Percentiles rank a stretch among this genome's conserved stretches.
Evolutionary conservation across 2,329 filamentous ascomycete genomes (phyloP).

Genomic region (Rasamsonia emersonii): DNA sequence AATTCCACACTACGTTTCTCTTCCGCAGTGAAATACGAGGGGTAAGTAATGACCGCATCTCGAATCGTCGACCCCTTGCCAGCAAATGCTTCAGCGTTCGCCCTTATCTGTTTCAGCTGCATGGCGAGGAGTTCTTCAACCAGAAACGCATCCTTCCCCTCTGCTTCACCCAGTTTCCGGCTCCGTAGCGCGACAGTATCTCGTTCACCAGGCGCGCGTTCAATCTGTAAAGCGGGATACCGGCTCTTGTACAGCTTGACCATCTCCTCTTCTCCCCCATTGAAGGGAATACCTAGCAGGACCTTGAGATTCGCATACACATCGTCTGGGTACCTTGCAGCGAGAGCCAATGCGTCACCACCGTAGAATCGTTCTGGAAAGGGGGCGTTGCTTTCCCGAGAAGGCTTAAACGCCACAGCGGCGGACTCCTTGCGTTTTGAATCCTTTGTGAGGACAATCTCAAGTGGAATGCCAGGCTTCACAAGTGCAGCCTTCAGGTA

Average conservation of each 20-base stretch:
- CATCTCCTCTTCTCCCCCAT: slow-evolving; percentile 35
- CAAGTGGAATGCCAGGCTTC: slow-evolving; percentile 92
- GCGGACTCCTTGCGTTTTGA: slow-evolving; percentile 91
- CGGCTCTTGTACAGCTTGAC: slow-evolving; percentile 63
- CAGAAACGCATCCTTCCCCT: slow-evolving; percentile 55
- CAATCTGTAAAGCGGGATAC: slow-evolving; percentile 69
- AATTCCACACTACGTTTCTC: slow-evolving; percentile 80
- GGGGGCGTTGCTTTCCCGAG: slow-evolving; percentile 53
- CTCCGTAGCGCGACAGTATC: slow-evolving; percentile 78
- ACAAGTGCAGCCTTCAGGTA: slow-evolving; percentile 95
- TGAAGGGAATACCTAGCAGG: slow-evolving; percentile 63
- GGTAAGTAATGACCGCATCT: slow-evolving; percentile 81
- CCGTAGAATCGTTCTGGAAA: slow-evolving; percentile 91
- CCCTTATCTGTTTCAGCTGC: slow-evolving; percentile 85
- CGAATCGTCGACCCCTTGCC: slow-evolving; percentile 65
- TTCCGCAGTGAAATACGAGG: slow-evolving; percentile 79
- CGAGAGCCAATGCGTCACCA: slow-evolving; percentile 78
- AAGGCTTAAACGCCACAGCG: slow-evolving; percentile 87
- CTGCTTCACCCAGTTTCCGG: slow-evolving; percentile 55
- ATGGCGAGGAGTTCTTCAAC: slow-evolving; percentile 94
- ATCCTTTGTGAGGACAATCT: slow-evolving; percentile 96
- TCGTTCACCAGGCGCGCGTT: slow-evolving; percentile 42
- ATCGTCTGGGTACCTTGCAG: slow-evolving; percentile 81
- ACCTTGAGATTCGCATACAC: slow-evolving; percentile 92
- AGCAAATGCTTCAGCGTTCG: slow-evolving; percentile 77